These are phyloP conservation scores for Neopestalotiopsis clavispora DNA, from an alignment of 2,329 filamentous ascomycete species.

Conservation along the genomic window DNA sequence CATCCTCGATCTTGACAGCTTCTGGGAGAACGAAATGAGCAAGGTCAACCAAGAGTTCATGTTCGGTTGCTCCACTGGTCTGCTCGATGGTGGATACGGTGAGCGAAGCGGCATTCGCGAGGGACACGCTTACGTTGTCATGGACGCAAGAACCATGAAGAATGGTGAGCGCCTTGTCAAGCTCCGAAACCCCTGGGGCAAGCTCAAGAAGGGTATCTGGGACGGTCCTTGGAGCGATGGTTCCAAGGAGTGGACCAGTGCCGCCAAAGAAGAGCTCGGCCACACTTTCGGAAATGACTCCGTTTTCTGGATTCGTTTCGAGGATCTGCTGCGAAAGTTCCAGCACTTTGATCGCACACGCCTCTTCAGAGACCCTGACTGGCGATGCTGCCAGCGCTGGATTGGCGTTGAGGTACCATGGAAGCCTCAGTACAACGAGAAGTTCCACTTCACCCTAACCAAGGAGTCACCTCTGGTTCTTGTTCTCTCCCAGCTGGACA, in stretches of 20 bases:
- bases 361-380: constrained; percentile 62
- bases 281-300: constrained; percentile 67
- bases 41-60: constrained; percentile 82
- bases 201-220: constrained; percentile 62
- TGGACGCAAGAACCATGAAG: constrained; percentile 59
- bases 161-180: constrained; percentile 61
- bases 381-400: constrained; percentile 64
- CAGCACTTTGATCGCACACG: constrained; percentile 66
- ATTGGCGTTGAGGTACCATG: constrained; percentile 66
- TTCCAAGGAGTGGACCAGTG: constrained; percentile 65
- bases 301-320: constrained; percentile 68
- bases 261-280: constrained; percentile 60
- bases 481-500: constrained; percentile 66
- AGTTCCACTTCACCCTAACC: constrained; percentile 62
- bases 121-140: constrained; percentile 64
- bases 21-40: constrained; percentile 82
- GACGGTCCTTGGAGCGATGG: constrained; percentile 65
- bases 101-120: constrained; percentile 63
- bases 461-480: constrained; percentile 63
- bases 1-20: constrained; percentile 78
- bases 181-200: constrained; percentile 66
- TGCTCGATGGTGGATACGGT: constrained; percentile 67
- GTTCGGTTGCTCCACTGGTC: constrained; percentile 71
- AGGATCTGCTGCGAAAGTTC: constrained; percentile 67
- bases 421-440: constrained; percentile 65